Conservation (phyloP, 2,329 filamentous ascomycete species). For the Epichloe aotearoae region DNA sequence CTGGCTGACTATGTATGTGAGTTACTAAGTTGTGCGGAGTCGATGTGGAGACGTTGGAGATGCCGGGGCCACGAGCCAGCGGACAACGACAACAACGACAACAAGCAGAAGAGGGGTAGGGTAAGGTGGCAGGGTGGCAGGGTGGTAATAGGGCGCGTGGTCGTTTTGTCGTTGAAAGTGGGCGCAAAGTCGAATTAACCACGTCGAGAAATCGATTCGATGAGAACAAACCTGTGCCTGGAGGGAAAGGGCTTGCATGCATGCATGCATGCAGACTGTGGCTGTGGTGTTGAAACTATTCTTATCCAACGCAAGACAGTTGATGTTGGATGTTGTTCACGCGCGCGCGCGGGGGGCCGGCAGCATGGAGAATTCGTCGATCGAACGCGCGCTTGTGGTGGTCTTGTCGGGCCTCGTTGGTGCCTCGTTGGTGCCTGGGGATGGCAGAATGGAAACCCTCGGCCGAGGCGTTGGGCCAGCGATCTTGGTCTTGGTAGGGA, state of each 20-base stretch:
- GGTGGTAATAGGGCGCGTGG: too few species aligned
- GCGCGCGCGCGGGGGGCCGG: not conserved
- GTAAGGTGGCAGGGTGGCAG: too few species aligned
- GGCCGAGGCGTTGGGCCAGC: not conserved
- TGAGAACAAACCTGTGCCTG: not conserved
- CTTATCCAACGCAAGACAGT: not conserved
- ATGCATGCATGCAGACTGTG: not conserved
- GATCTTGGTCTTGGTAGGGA: not conserved
- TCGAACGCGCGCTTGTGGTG: not conserved
- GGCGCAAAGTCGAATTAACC: not conserved
- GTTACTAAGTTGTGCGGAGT: not conserved
- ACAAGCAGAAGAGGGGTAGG: not conserved
- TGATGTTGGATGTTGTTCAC: not conserved
- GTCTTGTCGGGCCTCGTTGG: not conserved
- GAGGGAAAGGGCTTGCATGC: too few species aligned
- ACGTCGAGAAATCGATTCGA: not conserved
- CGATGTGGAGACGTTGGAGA: constrained; percentile 2
- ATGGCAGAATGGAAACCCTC: not conserved
- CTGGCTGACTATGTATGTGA: not conserved
- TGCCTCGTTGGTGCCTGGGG: too few species aligned
- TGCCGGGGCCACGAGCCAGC: not conserved
- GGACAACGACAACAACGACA: not conserved
- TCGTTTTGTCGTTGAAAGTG: too few species aligned
- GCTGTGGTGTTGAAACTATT: not conserved
- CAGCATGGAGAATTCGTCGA: not conserved